Base-by-base conservation (phyloP, 345 rosid genomes). In the Dimocarpus longan region DNA sequence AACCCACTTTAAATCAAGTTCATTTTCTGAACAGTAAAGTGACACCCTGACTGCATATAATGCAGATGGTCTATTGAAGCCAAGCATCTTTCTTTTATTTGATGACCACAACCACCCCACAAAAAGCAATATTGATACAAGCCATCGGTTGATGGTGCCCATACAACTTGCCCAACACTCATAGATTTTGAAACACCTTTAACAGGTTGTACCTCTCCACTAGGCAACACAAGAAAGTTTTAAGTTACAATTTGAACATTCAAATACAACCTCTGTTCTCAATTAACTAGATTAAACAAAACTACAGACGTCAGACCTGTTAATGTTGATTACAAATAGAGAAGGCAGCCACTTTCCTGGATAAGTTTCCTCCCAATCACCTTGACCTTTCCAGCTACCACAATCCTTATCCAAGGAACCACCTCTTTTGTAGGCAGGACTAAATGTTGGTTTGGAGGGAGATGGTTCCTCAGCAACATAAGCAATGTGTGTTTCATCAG, bases 301-400 rank as follows among this genome's bases (percentile, higher is more conserved):
- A 81, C 37, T 21, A 81, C 69, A 54, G 16, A 39, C 66, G 46
- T 43, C 43, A 76, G 46, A 96, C 98, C 99, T 91, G 80, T 87
- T 81, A 73, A 85, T 77, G 71, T 85, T 80, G 66, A 91, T 85
- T 74, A 93, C 94, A 76, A 94, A 96, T n/a, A 94, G 71, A 1
- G 93, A 88, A 69, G 97, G 93, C 82, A 86, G 95, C 79, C 88
- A 90, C 86, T 94, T 96, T 42, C 98, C 97, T 0, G 92, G 93
- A 76, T 94, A 96, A 46, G 91, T 91, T 89, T 96, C 52, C 84
- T 93, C 95, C 96, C 95, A 94, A 84, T 96, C 97, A 60, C 99
- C 99, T 85, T 88, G 94, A 81, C 94, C 98, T 85, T 90, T 92
- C 99, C 99, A 96, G 92, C 85, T 86, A 74, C 84, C 85, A 75